Conservation (phyloP, 1,284 basidiomycete genomes). For the Tremellales sp. region DNA sequence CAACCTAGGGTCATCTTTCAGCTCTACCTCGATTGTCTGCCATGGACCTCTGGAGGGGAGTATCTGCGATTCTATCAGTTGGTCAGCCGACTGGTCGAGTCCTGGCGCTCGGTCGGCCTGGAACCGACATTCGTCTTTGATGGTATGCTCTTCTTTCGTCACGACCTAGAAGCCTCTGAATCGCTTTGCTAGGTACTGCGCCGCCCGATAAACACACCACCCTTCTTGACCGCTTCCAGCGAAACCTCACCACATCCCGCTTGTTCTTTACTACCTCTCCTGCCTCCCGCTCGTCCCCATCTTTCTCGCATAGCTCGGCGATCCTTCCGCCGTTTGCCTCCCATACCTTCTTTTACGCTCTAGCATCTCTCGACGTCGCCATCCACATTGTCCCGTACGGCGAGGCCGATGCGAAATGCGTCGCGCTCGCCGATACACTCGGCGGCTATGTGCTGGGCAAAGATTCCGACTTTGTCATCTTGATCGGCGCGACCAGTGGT, state of each 20-base stretch:
- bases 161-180: neutral
- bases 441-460: constrained; percentile 70
- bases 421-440: constrained; percentile 70
- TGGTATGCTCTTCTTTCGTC: constrained; percentile 53
- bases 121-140: constrained; percentile 85
- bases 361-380: constrained; percentile 52
- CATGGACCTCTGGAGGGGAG: constrained; percentile 84
- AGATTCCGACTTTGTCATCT: constrained; percentile 78
- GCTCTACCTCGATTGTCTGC: constrained; percentile 60
- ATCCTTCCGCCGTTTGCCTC: constrained; percentile 72
- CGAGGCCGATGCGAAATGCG: constrained; percentile 82
- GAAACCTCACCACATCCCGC: constrained; percentile 58
- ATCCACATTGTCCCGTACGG: constrained; percentile 63
- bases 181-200: constrained; percentile 56
- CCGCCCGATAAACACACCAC: constrained; percentile 73
- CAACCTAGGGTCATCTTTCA: constrained; percentile 51
- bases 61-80: constrained; percentile 60
- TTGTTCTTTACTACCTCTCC: constrained; percentile 81
- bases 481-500: constrained; percentile 59
- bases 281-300: constrained; percentile 61
- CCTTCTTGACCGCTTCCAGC: constrained; percentile 58
- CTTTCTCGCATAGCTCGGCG: constrained; percentile 61
- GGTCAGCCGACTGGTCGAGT: constrained; percentile 57
- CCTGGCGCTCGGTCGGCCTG: constrained; percentile 71
- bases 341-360: constrained; percentile 60